A percentile compares a stretch with the other conserved stretches of the same genome.
Conservation (phyloP, 495 filamentous ascomycete genomes). For the Pseudevernia furfuracea region DNA sequence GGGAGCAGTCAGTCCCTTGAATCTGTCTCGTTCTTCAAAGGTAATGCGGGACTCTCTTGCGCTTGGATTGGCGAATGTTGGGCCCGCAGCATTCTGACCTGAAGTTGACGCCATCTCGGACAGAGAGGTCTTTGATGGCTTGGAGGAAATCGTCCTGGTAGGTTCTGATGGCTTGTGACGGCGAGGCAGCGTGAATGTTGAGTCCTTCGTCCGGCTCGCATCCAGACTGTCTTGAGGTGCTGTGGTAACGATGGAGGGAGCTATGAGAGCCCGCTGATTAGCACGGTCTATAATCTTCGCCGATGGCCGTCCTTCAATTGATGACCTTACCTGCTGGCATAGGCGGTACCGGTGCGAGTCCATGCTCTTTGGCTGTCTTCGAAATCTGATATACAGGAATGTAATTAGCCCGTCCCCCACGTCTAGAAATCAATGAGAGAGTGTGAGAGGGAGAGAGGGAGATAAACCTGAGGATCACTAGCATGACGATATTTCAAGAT, state of each 20-base stretch:
- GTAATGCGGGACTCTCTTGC: slow-evolving; percentile 46
- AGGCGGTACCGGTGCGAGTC: slow-evolving; percentile 54
- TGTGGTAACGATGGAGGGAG: slow-evolving; percentile 89
- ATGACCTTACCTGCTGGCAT: slow-evolving; percentile 60
- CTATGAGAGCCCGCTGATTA: slow-evolving; percentile 34
- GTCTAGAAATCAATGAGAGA: neutral
- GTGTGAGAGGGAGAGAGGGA: neutral
- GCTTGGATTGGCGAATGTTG: slow-evolving; percentile 30
- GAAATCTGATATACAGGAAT: slow-evolving; percentile 33
- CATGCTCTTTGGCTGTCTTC: slow-evolving; percentile 65
- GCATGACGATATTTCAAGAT: slow-evolving; percentile 88
- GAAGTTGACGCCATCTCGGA: slow-evolving; percentile 5
- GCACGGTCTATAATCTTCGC: neutral
- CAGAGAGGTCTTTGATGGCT: slow-evolving; percentile 26
- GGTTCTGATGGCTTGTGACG: slow-evolving; percentile 19
- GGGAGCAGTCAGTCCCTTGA: slow-evolving; percentile 47
- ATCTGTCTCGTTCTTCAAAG: slow-evolving; percentile 61
- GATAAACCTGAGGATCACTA: slow-evolving; percentile 73
- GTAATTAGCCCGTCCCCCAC: neutral
- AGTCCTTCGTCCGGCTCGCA: slow-evolving; percentile 45
- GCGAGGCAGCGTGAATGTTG: slow-evolving; percentile 39
- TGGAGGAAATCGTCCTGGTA: slow-evolving; percentile 38
- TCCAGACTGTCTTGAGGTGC: slow-evolving; percentile 65
- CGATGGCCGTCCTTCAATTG: neutral
- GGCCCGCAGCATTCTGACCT: neutral